Base-by-base conservation (phyloP, 306 rosid genomes). In the Spatholobus suberectus region DNA sequence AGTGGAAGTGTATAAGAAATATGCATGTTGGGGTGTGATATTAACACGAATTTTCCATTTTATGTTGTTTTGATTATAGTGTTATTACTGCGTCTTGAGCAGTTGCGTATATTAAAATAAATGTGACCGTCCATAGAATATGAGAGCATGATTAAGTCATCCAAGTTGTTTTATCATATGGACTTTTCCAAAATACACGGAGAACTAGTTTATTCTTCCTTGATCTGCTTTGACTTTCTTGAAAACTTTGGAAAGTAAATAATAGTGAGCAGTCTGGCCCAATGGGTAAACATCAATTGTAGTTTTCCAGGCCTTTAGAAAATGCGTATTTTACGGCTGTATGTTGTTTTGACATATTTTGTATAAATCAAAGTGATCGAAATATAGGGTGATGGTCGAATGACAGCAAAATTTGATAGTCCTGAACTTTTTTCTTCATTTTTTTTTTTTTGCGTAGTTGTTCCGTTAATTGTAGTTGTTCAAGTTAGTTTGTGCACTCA, bases 221-320 rank as follows among this genome's bases (percentile, higher is more conserved):
- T 61, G 15, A 65, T 85, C 3, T 80, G 23, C 44, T 52, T 69
- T 76, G 54, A 59, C 75, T n/a, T 85, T 55, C 21, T 24, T 58
- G 66, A 55, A 21, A 55, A 23, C 54, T 8, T 5, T 35, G 24
- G 23, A 24, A 66, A 43, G 18, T 74, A 9, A 46, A 79, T 66
- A 55, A 34, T 40, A 15, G 3, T 58, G 70, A 47, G 38, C 23
- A 35, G 3, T 75, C 46, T 51, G 61, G 62, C 65, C 59, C 40
- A 46, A 26, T 49, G 6, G 72, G 72, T 23, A 37, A 46, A 66
- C 73, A 83, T 52, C 41, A 35, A 34, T 29, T 21, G 0, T 0
- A 55, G 29, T 29, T n/a, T 2, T 11, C 5, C 35, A 18, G 61
- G 23, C 55, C 26, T 52, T 61, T 27, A 29, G 35, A 40, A 62